A percentile compares a stretch with the other conserved stretches of the same genome.
phyloP scores from a whole-genome alignment of 768 basidiomycete genomes.

The Psilocybe cubensis region DNA sequence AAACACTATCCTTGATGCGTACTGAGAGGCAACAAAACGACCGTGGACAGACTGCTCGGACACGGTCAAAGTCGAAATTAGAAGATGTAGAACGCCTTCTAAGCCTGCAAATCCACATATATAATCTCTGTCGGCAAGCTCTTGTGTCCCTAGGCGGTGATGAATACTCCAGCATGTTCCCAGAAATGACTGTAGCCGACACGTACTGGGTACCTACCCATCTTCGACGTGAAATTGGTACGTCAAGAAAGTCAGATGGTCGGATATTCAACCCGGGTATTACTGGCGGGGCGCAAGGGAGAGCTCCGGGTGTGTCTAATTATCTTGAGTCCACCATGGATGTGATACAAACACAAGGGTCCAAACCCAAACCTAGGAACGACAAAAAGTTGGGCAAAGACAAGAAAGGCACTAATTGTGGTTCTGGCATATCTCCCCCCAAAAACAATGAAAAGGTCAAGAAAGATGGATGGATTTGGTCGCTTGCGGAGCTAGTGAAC shows the following conservation, averaged over 20 bases:
- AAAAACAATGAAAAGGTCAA: neutral
- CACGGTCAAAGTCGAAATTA: conserved; percentile 2
- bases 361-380: neutral
- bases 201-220: conserved; percentile 15
- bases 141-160: conserved; percentile 7
- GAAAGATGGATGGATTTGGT: conserved; percentile 10
- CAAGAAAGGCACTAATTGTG: neutral
- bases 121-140: conserved; percentile 7
- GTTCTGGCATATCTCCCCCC: neutral
- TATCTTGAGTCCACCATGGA: neutral
- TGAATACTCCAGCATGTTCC: conserved; percentile 2
- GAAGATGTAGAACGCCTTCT: too few relatives aligned
- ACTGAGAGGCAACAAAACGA: neutral
- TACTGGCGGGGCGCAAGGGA: neutral
- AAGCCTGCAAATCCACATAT: conserved; percentile 10
- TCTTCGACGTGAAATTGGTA: conserved; percentile 14
- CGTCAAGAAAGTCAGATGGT: conserved; percentile 15
- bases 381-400: neutral
- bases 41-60: conserved; percentile 3
- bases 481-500: neutral
- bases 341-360: neutral
- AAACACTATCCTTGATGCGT: neutral
- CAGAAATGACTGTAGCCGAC: conserved; percentile 11
- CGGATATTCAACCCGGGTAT: conserved; percentile 4
- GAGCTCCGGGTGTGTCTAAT: too few relatives aligned